Evolutionary conservation across 176 grass and related monocot genomes (phyloP), one percentile per base, ranked within the genome.

Genomic region (Zizania latifolia): DNA sequence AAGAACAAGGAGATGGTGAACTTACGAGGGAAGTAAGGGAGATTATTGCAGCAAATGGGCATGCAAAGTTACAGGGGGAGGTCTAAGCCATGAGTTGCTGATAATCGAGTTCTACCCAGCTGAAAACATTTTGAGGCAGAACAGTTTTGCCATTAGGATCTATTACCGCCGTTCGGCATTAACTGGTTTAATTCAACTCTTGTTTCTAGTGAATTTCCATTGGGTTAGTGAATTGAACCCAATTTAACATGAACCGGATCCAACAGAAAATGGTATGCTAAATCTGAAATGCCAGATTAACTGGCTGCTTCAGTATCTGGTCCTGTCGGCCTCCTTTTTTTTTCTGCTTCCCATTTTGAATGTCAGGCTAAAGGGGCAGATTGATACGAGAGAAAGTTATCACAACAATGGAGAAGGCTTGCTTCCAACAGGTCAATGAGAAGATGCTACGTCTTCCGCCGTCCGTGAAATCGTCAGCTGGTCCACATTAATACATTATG

Each of bases 1-100:
- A 75, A 48, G 34, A 62, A 67, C 55, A 67, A 26, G 53, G 72
- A 29, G 63, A 79, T 40, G 73, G 82, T 45, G 81, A 75, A 53
- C 85, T 85, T 27, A 79, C 58, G 41, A 71, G 33, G 76, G 68
- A 81, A 75, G 19, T 87, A 8, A 81, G 73, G 24, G 71, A 84
- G 28, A 73, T 84, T 17, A 62, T 84, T 39, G 2, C 55, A 71
- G 37, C 28, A 10, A 64, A 37, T 53, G 72, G 36, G 27, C 35
- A 44, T 72, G 38, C 15, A 35, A 73, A 73, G 19, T 53, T n/a
- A 51, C 31, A n/a, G 22, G 56, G 54, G 12, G 30, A 16, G 17
- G 50, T 34, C n/a, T 2, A 4, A 62, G 68, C 22, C 79, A 64
- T 39, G 26, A 34, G 70, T 82, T 48, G 29, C 55, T 60, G 38